Evolutionary conservation across 202 grass and related monocot genomes (phyloP).

Genomic region (Brachypodium distachyon): DNA sequence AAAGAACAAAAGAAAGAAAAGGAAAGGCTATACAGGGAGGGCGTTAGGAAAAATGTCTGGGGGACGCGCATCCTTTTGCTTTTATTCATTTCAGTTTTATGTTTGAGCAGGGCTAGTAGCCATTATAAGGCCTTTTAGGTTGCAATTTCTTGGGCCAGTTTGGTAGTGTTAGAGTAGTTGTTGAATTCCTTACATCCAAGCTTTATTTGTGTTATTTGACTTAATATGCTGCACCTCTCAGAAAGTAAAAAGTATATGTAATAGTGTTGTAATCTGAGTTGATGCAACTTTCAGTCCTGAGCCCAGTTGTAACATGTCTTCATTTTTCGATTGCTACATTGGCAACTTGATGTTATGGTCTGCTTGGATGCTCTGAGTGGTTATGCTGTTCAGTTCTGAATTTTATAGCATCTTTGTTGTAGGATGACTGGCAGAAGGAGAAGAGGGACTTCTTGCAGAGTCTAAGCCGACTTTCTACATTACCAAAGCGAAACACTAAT

Average conservation of each 20-base stretch:
- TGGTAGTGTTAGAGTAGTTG: not conserved
- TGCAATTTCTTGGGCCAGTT: not conserved
- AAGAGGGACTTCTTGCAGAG: conserved; percentile 92
- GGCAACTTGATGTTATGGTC: not conserved
- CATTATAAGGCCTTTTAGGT: not conserved
- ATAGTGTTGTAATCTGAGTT: not conserved
- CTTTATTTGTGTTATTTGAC: not conserved
- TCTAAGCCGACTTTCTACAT: conserved; percentile 80
- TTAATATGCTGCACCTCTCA: not conserved
- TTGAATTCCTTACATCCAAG: not conserved
- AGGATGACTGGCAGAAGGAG: conserved; percentile 97
- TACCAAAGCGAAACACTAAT: conserved; percentile 74
- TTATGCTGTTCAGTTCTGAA: conserved; percentile 10
- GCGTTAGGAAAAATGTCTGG: too few relatives aligned
- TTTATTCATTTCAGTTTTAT: conserved; percentile 4
- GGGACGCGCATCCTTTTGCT: too few relatives aligned
- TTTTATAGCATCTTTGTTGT: conserved; percentile 15
- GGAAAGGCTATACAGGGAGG: too few relatives aligned
- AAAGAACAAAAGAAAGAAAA: too few relatives aligned
- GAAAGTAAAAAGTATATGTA: not conserved
- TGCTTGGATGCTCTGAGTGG: not conserved
- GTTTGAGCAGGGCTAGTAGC: not conserved
- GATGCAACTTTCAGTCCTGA: not conserved
- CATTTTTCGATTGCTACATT: not conserved
- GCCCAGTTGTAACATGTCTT: not conserved